phyloP scores from a whole-genome alignment of 768 basidiomycete species.

The Rhodotorula kratochvilovae region DNA sequence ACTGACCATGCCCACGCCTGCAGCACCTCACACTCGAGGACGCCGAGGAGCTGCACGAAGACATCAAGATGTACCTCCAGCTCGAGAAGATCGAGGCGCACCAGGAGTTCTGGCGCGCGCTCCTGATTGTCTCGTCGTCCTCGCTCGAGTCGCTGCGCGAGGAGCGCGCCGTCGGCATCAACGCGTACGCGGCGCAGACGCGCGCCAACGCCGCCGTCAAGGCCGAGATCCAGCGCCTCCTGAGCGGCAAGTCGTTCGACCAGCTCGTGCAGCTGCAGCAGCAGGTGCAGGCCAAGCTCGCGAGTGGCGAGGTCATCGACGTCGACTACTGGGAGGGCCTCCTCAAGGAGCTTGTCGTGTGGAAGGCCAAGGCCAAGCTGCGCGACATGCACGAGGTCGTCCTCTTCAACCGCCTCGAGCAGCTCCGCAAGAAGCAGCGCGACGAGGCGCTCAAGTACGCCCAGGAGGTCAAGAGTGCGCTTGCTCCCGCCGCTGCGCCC shows the following conservation, averaged over 20 bases:
- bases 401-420: constrained; percentile 89
- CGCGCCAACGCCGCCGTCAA: constrained; percentile 57
- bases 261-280: constrained; percentile 76
- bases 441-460: constrained; percentile 93
- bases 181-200: constrained; percentile 40
- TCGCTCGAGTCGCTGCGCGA: constrained; percentile 69
- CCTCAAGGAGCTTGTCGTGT: constrained; percentile 84
- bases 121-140: constrained; percentile 95
- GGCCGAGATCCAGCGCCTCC: constrained; percentile 69
- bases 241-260: constrained; percentile 79
- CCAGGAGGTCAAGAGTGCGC: constrained; percentile 59
- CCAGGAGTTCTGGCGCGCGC: constrained; percentile 97
- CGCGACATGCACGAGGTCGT: constrained; percentile 92
- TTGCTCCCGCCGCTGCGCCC: constrained; percentile 59
- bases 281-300: constrained; percentile 79
- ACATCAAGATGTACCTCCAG: constrained; percentile 84
- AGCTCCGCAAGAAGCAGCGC: constrained; percentile 88
- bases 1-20: not conserved
- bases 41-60: constrained; percentile 86
- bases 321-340: constrained; percentile 96
- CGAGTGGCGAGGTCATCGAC: constrained; percentile 89
- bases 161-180: constrained; percentile 50
- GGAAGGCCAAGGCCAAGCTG: constrained; percentile 97
- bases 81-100: constrained; percentile 79
- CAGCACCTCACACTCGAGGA: constrained; percentile 82